phyloP scores from a whole-genome alignment of 495 filamentous ascomycete genomes.

The Corynascus novoguineensis region DNA sequence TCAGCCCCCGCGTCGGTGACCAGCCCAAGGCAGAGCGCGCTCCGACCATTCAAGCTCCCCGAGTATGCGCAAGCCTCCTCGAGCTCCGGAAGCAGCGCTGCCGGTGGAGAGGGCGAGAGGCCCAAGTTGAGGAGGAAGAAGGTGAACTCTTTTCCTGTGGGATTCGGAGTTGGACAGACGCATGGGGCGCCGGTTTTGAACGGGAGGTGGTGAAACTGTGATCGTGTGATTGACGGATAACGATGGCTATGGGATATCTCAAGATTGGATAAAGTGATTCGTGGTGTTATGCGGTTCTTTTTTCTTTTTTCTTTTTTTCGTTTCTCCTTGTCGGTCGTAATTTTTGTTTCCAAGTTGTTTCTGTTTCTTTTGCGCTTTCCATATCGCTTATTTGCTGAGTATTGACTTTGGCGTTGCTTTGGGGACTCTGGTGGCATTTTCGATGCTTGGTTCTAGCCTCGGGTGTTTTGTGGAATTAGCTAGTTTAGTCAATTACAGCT shows the following conservation, averaged over 20 bases:
- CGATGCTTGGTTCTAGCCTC: too few species aligned
- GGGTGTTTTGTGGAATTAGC: too few species aligned
- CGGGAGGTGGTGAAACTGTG: neutral
- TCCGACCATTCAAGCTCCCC: constrained; percentile 1
- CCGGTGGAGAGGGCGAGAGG: neutral
- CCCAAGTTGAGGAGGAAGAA: constrained; percentile 3
- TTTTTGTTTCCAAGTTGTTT: too few species aligned
- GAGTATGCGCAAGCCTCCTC: neutral
- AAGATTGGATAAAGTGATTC: too few species aligned
- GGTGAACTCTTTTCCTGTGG: neutral
- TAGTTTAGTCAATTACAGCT: too few species aligned
- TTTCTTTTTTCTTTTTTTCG: neutral
- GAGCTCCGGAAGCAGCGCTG: neutral
- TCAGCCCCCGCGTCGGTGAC: neutral
- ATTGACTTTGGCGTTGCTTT: neutral
- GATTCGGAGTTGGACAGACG: neutral
- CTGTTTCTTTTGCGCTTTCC: too few species aligned
- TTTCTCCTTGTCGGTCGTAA: too few species aligned
- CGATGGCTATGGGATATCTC: neutral
- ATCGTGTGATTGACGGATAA: too few species aligned
- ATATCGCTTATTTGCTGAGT: neutral
- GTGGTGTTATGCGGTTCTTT: neutral
- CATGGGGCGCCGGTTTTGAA: neutral
- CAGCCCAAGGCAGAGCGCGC: neutral
- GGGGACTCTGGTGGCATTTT: too few species aligned